Base-by-base conservation (phyloP, 2,329 filamentous ascomycete genomes). In the Shiraia sp. region DNA sequence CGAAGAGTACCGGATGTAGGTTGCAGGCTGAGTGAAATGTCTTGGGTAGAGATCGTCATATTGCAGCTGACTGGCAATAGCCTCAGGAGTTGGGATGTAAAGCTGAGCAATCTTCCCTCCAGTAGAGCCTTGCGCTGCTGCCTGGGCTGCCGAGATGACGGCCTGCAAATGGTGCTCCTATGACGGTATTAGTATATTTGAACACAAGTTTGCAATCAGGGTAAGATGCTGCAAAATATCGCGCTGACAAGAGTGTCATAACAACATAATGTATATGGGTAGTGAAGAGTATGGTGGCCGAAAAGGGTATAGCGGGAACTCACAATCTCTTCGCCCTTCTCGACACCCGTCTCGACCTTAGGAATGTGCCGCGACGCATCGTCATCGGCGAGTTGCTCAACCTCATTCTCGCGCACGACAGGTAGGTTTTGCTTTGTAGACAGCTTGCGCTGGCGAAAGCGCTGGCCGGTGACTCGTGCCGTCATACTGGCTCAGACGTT, bases 1-100 rank as follows among this genome's bases (percentile, higher is more conserved):
- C 55, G 95, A 92, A 52, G 93, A 97, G 75, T 95, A 97, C 53
- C 92, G 90, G 68, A 99, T 96, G 72, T 97, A 97, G 48, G 91
- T 93, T 48, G 86, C 84, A 37, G 93, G 90, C 70, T 95, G 87
- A 61, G 85, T 81, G 72, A 92, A 96, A 43, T 78, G 76, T 53
- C 81, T 83, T 35, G 86, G 82, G 68, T 97, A 97, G 59, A 96
- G 81, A 61, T 86, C 82, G 71, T 95, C 89, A 85, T 96, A 99
- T 72, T 89, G 82, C 71, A 92, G 76, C 53, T 74, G 76, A 70
- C 79, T 81, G 60, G 76, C 72, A 52, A 80, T 74, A 49, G 81
- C 82, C 60, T 86, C 82, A 47, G 82, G 83, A 30, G 83, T 86
- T 25, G 83, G 83, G 54, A 87, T 87, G 67, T 82, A 83, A 45